phyloP scores from a whole-genome alignment of 768 basidiomycete genomes.

The Tubosaeta sp. region DNA sequence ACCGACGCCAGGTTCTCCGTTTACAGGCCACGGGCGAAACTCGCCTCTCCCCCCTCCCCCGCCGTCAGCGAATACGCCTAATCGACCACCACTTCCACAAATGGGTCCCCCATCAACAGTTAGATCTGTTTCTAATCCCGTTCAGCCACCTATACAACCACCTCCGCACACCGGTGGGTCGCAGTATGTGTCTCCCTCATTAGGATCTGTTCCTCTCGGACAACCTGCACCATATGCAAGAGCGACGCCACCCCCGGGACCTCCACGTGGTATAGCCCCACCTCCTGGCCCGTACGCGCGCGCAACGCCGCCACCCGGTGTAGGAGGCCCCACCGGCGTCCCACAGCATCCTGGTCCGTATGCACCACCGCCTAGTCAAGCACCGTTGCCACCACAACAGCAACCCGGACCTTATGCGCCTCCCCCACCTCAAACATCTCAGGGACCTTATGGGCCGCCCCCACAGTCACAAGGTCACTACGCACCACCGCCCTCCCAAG shows the following conservation, averaged over 20 bases:
- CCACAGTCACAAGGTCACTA: conserved; percentile 18
- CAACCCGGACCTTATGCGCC: conserved; percentile 25
- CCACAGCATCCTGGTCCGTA: conserved; percentile 30
- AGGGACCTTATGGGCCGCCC: conserved; percentile 30
- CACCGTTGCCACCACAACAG: conserved; percentile 12
- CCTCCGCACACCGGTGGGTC: conserved; percentile 32
- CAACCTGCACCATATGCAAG: conserved; percentile 36
- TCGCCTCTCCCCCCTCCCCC: conserved; percentile 36
- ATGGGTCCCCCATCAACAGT: conserved; percentile 33
- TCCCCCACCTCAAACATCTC: conserved; percentile 22
- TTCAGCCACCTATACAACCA: conserved; percentile 39
- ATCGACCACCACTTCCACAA: conserved; percentile 45
- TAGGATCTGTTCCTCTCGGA: conserved; percentile 25
- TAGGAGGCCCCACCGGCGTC: conserved; percentile 20
- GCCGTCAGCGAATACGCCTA: conserved; percentile 39
- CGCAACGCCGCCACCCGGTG: conserved; percentile 40
- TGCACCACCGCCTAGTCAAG: conserved; percentile 18
- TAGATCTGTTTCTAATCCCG: conserved; percentile 23
- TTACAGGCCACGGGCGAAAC: conserved; percentile 36
- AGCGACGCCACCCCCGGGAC: conserved; percentile 41
- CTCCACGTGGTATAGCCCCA: conserved; percentile 27
- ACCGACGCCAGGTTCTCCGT: conserved; percentile 49
- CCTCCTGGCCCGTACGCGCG: conserved; percentile 34
- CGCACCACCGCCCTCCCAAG: conserved; percentile 14
- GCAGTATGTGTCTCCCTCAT: conserved; percentile 29